Conservation (phyloP, 2,329 filamentous ascomycete species). For the Alternaria solani region DNA sequence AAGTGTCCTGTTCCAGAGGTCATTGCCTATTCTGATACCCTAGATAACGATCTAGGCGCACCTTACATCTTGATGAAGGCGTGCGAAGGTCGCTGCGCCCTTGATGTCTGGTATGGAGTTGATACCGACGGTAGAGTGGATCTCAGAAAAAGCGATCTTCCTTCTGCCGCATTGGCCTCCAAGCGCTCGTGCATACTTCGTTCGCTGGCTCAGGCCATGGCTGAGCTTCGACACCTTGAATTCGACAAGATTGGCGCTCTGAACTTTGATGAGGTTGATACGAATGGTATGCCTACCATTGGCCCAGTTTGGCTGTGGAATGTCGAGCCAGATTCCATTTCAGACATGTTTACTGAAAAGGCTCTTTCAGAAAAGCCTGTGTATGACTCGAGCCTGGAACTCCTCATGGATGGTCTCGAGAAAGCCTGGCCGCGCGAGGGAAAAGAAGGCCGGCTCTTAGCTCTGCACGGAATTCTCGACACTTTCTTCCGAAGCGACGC, state of each 20-base stretch:
- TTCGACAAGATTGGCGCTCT: neutral
- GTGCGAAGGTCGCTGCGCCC: neutral
- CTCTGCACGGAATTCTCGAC: neutral
- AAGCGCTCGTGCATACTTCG: neutral
- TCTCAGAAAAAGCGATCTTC: neutral
- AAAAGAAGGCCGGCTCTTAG: neutral
- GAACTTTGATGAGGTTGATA: neutral
- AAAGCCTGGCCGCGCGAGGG: neutral
- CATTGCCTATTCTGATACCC: neutral
- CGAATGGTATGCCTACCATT: neutral
- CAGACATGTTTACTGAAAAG: neutral
- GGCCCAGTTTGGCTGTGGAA: neutral
- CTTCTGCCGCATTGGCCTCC: neutral
- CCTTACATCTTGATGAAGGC: conserved; percentile 1
- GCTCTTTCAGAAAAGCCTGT: neutral
- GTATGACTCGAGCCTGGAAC: neutral
- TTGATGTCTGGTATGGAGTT: neutral
- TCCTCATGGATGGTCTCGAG: neutral
- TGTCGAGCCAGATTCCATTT: neutral
- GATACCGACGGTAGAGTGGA: neutral
- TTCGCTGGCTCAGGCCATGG: neutral
- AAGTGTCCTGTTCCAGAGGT: neutral
- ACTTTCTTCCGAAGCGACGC: neutral
- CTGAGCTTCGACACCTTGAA: neutral
- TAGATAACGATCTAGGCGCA: neutral